These are phyloP conservation scores for Ilex aquifolium DNA, from an alignment of 257 asterid genomes.

Conservation along the genomic window DNA sequence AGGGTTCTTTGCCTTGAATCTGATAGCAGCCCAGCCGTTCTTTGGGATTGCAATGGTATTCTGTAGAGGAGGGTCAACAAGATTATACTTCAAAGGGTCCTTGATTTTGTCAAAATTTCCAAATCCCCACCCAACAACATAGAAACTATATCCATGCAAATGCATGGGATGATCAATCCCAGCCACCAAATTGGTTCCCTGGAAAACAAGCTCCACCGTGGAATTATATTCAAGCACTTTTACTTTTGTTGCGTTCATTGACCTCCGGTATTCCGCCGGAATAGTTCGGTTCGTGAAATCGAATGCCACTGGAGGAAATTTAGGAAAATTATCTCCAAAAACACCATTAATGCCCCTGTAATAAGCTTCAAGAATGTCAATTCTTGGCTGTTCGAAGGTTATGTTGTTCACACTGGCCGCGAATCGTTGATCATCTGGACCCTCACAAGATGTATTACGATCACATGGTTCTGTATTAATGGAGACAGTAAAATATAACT, in stretches of 20 bases:
- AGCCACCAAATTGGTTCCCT: constrained; percentile 42
- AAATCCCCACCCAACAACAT: constrained; percentile 52
- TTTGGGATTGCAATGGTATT: constrained; percentile 50
- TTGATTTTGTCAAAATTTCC: constrained; percentile 44
- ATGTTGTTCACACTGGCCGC: constrained; percentile 47
- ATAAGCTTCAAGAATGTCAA: constrained; percentile 54
- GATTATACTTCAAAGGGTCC: constrained; percentile 53
- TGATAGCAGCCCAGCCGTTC: constrained; percentile 58
- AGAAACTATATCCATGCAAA: constrained; percentile 68
- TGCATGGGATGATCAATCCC: constrained; percentile 75
- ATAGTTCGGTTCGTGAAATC: constrained; percentile 29
- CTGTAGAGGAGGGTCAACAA: constrained; percentile 56
- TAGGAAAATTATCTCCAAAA: constrained; percentile 32
- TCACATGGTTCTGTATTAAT: constrained; percentile 32
- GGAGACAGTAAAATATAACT: constrained; percentile 32
- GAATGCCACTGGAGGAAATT: constrained; percentile 30
- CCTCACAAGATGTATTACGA: constrained; percentile 10
- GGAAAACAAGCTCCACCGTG: constrained; percentile 51
- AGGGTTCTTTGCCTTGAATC: constrained; percentile 66
- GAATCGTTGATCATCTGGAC: neutral
- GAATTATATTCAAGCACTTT: constrained; percentile 38
- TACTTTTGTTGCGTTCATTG: constrained; percentile 27
- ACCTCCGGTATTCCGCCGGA: constrained; percentile 12
- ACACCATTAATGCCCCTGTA: constrained; percentile 29
- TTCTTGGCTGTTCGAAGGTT: constrained; percentile 29